Conservation (phyloP, 257 asterid genomes). For the Primulina tabacum region DNA sequence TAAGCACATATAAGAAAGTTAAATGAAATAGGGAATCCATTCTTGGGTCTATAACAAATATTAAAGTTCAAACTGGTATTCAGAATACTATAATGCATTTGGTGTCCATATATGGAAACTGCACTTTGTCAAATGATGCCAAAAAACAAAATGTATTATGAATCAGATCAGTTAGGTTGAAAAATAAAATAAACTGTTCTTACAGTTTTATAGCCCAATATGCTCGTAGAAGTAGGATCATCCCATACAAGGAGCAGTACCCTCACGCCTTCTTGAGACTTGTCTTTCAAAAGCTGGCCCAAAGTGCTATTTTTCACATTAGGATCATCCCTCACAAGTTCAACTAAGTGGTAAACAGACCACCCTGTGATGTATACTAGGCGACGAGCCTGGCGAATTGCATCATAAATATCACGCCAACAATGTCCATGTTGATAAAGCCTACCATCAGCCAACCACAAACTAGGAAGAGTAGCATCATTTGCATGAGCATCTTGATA, state of each 20-base stretch:
- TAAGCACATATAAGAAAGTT: background rate
- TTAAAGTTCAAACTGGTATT: background rate
- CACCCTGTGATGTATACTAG: conserved; percentile 81
- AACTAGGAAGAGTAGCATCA: conserved; percentile 50
- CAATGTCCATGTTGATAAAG: conserved; percentile 68
- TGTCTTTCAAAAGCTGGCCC: conserved; percentile 69
- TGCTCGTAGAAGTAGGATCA: conserved; percentile 82
- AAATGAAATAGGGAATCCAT: background rate
- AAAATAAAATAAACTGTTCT: conserved; percentile 23
- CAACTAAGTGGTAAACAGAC: conserved; percentile 80
- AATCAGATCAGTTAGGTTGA: too few species aligned
- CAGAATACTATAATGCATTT: too few species aligned
- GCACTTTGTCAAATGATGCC: background rate
- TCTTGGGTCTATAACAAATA: background rate
- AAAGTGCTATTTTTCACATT: conserved; percentile 34
- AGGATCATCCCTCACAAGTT: conserved; percentile 67
- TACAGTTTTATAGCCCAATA: conserved; percentile 73
- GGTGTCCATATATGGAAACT: too few species aligned
- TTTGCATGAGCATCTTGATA: conserved; percentile 83
- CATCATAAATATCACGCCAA: conserved; percentile 72
- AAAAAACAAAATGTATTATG: too few species aligned
- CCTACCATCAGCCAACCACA: conserved; percentile 57
- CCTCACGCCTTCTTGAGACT: conserved; percentile 88
- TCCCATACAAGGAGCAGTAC: conserved; percentile 84
- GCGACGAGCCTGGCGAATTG: conserved; percentile 64